These are phyloP conservation scores for Teunomyces cretensis DNA, from an alignment of 805 yeast genomes.

Conservation along the genomic window DNA sequence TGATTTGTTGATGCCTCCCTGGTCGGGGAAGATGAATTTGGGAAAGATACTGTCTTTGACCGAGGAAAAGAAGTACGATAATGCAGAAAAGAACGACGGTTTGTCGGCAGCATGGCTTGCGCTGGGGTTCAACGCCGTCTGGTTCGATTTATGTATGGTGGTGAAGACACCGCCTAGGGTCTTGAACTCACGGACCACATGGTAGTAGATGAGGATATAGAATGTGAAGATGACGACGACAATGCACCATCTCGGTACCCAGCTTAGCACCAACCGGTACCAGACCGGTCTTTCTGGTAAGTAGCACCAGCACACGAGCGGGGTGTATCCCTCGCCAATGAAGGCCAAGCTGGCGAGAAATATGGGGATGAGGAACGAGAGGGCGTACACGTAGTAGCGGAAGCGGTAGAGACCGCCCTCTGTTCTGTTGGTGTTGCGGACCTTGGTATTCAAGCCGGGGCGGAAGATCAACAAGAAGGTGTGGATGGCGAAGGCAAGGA, in stretches of 20 bases:
- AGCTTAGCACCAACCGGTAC: slow-evolving; percentile 71
- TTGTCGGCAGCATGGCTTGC: slow-evolving; percentile 14
- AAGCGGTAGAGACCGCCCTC: slow-evolving; percentile 75
- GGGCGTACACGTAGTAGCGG: slow-evolving; percentile 56
- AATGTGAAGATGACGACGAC: slow-evolving; percentile 60
- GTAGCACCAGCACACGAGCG: slow-evolving; percentile 76
- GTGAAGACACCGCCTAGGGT: slow-evolving; percentile 49
- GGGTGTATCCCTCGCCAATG: slow-evolving; percentile 51
- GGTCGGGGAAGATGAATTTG: slow-evolving; percentile 28
- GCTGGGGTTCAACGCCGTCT: slow-evolving; percentile 11
- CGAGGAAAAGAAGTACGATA: slow-evolving; percentile 25
- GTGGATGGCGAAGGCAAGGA: slow-evolving; percentile 78
- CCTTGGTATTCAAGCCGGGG: slow-evolving; percentile 49
- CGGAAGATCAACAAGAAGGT: slow-evolving; percentile 70
- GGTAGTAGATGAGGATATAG: slow-evolving; percentile 69
- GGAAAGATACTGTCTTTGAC: slow-evolving; percentile 27
- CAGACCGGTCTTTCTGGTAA: slow-evolving; percentile 70
- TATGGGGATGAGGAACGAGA: slow-evolving; percentile 60
- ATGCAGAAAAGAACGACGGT: slow-evolving; percentile 27
- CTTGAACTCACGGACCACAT: slow-evolving; percentile 64
- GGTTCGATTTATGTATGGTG: slow-evolving; percentile 24
- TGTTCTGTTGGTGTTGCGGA: slow-evolving; percentile 34
- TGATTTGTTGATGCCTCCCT: background rate
- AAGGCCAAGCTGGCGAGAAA: slow-evolving; percentile 73
- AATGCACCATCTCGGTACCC: slow-evolving; percentile 78